phyloP scores from a whole-genome alignment of 306 rosid genomes.

The Fragaria iinumae region DNA sequence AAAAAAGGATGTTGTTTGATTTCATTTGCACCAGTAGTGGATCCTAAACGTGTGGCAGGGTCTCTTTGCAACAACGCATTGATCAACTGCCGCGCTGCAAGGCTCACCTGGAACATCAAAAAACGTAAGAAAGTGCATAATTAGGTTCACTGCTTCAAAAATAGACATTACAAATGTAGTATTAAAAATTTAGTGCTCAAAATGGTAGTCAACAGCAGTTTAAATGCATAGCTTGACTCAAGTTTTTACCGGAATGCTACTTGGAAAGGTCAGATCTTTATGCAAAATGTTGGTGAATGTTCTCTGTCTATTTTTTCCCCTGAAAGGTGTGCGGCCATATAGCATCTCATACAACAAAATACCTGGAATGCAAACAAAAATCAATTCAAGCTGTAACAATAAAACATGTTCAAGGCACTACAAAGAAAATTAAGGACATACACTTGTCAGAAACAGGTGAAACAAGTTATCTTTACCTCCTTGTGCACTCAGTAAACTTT shows the following conservation, averaged over 20 bases:
- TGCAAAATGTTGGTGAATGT: conserved; percentile 82
- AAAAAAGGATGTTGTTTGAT: conserved; percentile 88
- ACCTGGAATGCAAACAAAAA: conserved; percentile 50
- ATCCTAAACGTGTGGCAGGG: conserved; percentile 68
- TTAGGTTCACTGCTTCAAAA: conserved; percentile 11
- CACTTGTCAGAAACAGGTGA: neutral
- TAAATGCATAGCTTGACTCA: neutral
- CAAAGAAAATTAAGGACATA: neutral
- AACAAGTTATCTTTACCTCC: neutral
- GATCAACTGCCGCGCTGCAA: conserved; percentile 81
- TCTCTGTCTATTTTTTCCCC: conserved; percentile 88
- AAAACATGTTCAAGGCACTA: neutral
- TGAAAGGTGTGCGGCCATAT: conserved; percentile 90
- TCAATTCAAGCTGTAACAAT: neutral
- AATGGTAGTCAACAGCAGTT: neutral
- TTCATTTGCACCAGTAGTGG: conserved; percentile 72
- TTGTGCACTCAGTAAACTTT: neutral
- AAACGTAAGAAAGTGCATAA: conserved; percentile 22
- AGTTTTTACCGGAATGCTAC: conserved; percentile 72
- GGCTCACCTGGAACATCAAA: conserved; percentile 68
- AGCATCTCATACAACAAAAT: conserved; percentile 92
- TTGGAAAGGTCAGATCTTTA: conserved; percentile 94
- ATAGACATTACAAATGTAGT: neutral
- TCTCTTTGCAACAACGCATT: conserved; percentile 90
- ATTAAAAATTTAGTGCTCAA: neutral